Conservation (phyloP, 306 rosid species). For the Cicer yamashitae region DNA sequence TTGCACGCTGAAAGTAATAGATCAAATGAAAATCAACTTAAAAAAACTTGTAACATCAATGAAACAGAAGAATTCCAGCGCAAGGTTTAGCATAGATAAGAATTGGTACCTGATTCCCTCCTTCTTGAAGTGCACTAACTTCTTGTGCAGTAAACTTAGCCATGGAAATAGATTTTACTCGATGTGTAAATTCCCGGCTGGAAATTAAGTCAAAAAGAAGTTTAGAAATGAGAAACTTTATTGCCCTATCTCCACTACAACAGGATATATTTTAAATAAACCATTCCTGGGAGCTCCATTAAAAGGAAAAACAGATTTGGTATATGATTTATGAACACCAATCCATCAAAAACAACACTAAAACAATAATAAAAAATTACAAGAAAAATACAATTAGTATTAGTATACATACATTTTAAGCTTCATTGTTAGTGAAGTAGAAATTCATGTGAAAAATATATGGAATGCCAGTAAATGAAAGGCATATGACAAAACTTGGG, state of each 20-base stretch:
- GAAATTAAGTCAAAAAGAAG: conserved; percentile 47
- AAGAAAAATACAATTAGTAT: conserved; percentile 25
- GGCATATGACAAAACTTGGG: conserved; percentile 23
- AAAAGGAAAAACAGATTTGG: conserved; percentile 17
- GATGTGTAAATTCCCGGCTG: conserved; percentile 95
- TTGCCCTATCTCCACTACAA: conserved; percentile 18
- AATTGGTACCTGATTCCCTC: conserved; percentile 82
- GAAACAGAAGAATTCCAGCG: conserved; percentile 26
- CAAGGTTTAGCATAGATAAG: conserved; percentile 30
- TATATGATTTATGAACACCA: conserved; percentile 33
- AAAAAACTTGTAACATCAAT: conserved; percentile 34
- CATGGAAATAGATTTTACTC: conserved; percentile 93
- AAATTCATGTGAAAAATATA: conserved; percentile 30
- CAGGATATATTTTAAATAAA: conserved; percentile 36
- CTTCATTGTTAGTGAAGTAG: conserved; percentile 33
- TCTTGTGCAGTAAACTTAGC: conserved; percentile 90
- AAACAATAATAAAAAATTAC: background rate
- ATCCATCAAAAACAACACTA: conserved; percentile 26
- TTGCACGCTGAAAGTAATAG: conserved; percentile 65
- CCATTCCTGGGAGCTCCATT: conserved; percentile 11
- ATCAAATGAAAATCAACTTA: conserved; percentile 31
- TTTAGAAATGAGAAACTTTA: conserved; percentile 37
- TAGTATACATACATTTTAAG: conserved; percentile 30
- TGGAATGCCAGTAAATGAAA: conserved; percentile 31
- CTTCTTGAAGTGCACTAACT: conserved; percentile 89